Conservation (phyloP, 345 rosid genomes). For the Microthlaspi erraticum region DNA sequence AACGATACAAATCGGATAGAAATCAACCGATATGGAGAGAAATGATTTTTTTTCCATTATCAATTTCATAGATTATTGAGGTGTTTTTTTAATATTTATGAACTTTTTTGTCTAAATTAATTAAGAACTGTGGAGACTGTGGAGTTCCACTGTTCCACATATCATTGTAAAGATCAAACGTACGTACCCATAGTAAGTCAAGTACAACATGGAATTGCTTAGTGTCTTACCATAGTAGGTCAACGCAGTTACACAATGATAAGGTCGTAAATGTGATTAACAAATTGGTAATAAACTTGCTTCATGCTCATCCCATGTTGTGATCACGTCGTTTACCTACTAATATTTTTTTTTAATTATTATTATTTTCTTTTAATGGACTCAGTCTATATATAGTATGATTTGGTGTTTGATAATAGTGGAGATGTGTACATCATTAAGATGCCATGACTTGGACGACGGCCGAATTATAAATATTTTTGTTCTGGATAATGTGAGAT, state of each 20-base stretch:
- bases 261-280: constrained; percentile 2
- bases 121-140: background rate
- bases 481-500: constrained; percentile 20
- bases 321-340: constrained; percentile 38
- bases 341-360: constrained; percentile 3
- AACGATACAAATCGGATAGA: too few relatives aligned
- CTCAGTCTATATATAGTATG: constrained; percentile 3
- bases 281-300: constrained; percentile 18
- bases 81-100: background rate
- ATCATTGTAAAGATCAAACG: background rate
- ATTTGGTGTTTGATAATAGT: constrained; percentile 22
- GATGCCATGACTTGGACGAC: constrained; percentile 30
- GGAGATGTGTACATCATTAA: background rate
- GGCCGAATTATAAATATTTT: background rate
- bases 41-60: background rate
- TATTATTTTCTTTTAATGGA: background rate
- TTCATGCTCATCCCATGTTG: constrained; percentile 35
- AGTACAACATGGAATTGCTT: background rate
- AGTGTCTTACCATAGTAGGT: constrained; percentile 20
- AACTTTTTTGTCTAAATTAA: background rate
- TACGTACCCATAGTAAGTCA: background rate
- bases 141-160: constrained; percentile 17
- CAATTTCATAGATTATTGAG: constrained; percentile 3
- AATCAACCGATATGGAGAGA: too few relatives aligned
- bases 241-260: constrained; percentile 27